Base-by-base conservation (phyloP, 2,329 filamentous ascomycete species). In the Calonectria hawksworthii region DNA sequence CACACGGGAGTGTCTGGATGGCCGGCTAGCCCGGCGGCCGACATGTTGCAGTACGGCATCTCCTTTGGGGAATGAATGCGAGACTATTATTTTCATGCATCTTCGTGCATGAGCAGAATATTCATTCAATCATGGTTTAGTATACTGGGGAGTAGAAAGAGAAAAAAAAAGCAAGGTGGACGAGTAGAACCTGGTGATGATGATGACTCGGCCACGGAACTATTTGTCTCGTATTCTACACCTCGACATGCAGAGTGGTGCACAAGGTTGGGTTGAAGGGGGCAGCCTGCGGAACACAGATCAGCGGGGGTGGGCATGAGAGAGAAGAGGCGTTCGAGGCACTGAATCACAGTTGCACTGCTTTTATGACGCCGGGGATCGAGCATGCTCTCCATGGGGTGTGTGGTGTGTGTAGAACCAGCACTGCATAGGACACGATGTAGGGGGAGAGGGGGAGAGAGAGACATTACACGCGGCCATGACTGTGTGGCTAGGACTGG, bases 251-350 rank as follows among this genome's bases (percentile, higher is more conserved):
- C 89, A 6, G 86, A 6, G 86, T 86, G 47, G 81, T 85, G 83
- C 90, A 91, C 51, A 86, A 83, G 3, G n/a, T n/a, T 86, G 85
- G 11, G 86, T 86, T 38, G 86, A 75, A 23, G 88, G 84, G 80
- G 84, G 80, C 89, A 91, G 28, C 88, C 86, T 50, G 85, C 81
- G 36, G 83, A 84, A 77, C 89, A 90, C 16, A 87, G 88, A 78
- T 88, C 83, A 68, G 80, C 83, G 78, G 84, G 82, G 13, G 80
- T 86, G n/a, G 16, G 21, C 5, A 21, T 28, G 16, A 41, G n/a
- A 41, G n/a, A 26, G 13, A 41, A 38, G 38, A 21, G 56, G 56
- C 34, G 56, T 13, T 63, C 23, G 56, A 63, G 56, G 56, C 56
- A 41, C 56, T 41, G 56, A 26, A 63, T 63, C 56, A 41, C 56